A percentile compares a stretch with the other conserved stretches of the same genome.
Conservation (phyloP, 2,329 filamentous ascomycete genomes). For the Albophoma yamanashiensis region DNA sequence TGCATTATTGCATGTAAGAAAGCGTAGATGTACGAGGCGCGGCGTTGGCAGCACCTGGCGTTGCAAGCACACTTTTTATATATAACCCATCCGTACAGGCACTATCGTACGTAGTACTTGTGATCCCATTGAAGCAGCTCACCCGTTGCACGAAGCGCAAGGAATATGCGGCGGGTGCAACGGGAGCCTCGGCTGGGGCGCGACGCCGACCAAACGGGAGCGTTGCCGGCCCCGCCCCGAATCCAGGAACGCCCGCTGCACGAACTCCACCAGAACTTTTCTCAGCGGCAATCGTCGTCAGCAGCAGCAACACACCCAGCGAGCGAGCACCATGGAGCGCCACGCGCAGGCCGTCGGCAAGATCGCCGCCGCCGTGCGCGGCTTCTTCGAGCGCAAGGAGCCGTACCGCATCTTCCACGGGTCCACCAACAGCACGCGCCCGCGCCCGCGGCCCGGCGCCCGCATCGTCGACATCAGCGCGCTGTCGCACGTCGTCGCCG, state of each 20-base stretch:
- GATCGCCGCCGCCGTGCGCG: slow-evolving; percentile 35
- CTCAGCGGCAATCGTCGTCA: neutral
- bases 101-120: neutral
- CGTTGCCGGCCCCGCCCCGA: neutral
- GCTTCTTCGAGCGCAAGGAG: slow-evolving; percentile 35
- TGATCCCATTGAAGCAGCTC: neutral
- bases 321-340: slow-evolving; percentile 29
- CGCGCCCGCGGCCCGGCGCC: slow-evolving; percentile 21
- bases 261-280: neutral
- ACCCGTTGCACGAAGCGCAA: neutral
- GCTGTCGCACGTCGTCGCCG: slow-evolving; percentile 51
- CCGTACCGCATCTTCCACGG: slow-evolving; percentile 70
- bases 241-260: neutral
- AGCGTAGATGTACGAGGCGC: neutral
- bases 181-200: neutral
- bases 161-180: neutral
- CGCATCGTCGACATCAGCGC: slow-evolving; percentile 50
- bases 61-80: neutral
- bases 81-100: neutral
- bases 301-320: neutral
- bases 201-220: neutral
- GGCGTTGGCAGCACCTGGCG: neutral
- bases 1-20: neutral
- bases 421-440: slow-evolving; percentile 63
- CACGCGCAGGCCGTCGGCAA: slow-evolving; percentile 36